Percentiles rank a stretch among this genome's conserved stretches.
phyloP scores from a whole-genome alignment of 805 yeast genomes.

The Brettanomyces sp. region DNA sequence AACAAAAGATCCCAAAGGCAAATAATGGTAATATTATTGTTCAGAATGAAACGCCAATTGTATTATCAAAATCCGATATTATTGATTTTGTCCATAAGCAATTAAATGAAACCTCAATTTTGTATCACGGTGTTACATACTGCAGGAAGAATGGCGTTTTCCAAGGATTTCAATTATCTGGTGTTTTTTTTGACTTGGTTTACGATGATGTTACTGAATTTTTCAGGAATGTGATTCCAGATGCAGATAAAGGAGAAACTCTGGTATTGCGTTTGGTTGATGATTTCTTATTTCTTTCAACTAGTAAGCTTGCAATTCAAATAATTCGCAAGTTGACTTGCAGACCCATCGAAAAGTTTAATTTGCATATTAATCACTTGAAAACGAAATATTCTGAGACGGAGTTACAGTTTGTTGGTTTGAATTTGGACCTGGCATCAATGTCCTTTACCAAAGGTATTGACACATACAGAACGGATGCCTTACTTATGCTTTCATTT shows the following conservation, averaged over 20 bases:
- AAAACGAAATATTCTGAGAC: constrained; percentile 25
- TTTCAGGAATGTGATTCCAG: constrained; percentile 8
- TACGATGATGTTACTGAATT: constrained; percentile 50
- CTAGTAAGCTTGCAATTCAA: constrained; percentile 24
- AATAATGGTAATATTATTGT: background rate
- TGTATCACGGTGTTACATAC: constrained; percentile 28
- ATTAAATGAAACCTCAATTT: constrained; percentile 39
- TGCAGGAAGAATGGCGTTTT: constrained; percentile 62
- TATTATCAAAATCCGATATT: constrained; percentile 34
- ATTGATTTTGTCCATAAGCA: constrained; percentile 40
- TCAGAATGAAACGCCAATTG: constrained; percentile 10
- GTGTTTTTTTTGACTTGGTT: constrained; percentile 63
- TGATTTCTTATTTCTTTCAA: constrained; percentile 70
- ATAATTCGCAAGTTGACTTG: constrained; percentile 21
- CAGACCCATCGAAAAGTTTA: constrained; percentile 33
- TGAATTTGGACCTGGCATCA: constrained; percentile 24
- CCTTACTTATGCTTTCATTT: constrained; percentile 7
- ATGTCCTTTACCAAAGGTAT: constrained; percentile 28
- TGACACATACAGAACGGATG: constrained; percentile 6
- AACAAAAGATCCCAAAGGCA: background rate
- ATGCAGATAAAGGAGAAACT: constrained; percentile 10
- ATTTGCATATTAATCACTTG: constrained; percentile 29
- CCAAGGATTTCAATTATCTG: constrained; percentile 78
- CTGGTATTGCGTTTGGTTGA: constrained; percentile 64
- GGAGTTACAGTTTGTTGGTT: constrained; percentile 32